phyloP scores from a whole-genome alignment of 1,139 yeast species.

The Sugiyamaella neomexicana region DNA sequence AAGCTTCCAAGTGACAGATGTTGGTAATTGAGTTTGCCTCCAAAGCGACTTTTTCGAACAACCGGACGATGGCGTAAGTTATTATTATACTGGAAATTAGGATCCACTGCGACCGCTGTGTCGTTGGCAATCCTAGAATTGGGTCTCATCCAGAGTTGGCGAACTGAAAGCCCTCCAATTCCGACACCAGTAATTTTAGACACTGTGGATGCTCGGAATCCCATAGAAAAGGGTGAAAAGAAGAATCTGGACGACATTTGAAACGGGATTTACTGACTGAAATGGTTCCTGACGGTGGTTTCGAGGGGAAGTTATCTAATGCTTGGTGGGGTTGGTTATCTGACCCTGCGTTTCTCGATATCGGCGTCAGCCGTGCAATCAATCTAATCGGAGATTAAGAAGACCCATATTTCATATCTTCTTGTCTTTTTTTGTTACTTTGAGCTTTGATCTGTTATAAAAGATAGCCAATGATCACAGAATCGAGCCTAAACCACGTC shows the following conservation, averaged over 20 bases:
- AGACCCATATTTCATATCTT: no score
- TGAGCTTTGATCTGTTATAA: no score
- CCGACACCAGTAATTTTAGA: conserved; percentile 13
- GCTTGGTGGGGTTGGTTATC: neutral
- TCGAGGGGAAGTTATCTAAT: neutral
- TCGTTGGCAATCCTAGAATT: conserved; percentile 15
- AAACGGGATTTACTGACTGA: no score
- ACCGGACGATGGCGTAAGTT: neutral
- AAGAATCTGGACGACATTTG: conserved; percentile 13
- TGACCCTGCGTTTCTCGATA: neutral
- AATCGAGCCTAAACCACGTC: no score
- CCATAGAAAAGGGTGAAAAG: conserved; percentile 13
- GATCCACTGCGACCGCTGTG: neutral
- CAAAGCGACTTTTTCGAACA: conserved; percentile 34
- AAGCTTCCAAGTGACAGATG: conserved; percentile 70
- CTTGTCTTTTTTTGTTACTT: no score
- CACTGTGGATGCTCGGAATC: conserved; percentile 7
- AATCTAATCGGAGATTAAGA: no score
- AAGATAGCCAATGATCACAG: no score
- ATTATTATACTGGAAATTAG: conserved; percentile 1
- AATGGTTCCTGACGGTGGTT: no score
- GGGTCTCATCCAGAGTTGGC: conserved; percentile 2
- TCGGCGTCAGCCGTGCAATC: no score
- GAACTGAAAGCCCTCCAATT: conserved; percentile 13
- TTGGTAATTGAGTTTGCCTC: conserved; percentile 54